Evolutionary conservation across 1,284 basidiomycete species (phyloP).

Genomic region (Apiotrichum siamense): DNA sequence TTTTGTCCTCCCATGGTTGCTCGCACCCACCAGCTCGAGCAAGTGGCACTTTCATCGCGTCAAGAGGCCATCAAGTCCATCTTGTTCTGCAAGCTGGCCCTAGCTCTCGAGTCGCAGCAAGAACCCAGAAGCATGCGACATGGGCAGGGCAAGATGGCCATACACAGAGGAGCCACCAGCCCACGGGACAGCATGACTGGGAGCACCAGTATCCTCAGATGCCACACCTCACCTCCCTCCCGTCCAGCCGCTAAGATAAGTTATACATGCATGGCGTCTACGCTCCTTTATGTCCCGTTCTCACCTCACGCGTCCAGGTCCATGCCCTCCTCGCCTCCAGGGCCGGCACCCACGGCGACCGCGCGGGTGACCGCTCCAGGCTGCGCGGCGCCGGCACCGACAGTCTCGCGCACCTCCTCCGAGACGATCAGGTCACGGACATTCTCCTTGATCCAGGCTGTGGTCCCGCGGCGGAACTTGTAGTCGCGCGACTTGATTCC

Average conservation of each 20-base stretch:
- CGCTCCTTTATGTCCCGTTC: neutral
- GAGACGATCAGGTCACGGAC: conserved; percentile 64
- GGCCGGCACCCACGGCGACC: conserved; percentile 23
- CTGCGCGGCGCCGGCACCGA: conserved; percentile 41
- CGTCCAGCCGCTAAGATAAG: neutral
- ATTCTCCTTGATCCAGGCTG: conserved; percentile 75
- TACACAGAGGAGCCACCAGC: no score
- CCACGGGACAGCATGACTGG: no score
- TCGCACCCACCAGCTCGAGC: no score
- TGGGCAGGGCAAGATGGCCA: no score
- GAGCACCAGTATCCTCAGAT: no score
- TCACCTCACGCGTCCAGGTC: conserved; percentile 12
- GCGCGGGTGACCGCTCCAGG: conserved; percentile 22
- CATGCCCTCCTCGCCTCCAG: conserved; percentile 17
- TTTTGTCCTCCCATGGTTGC: no score
- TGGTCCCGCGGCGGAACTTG: conserved; percentile 78
- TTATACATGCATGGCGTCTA: conserved; percentile 11
- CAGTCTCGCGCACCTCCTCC: conserved; percentile 55
- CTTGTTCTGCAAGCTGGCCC: no score
- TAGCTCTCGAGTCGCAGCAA: no score
- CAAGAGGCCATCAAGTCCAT: no score
- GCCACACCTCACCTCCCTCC: no score
- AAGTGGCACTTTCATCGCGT: no score
- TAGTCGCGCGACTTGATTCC: conserved; percentile 71
- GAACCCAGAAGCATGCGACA: no score